These are phyloP conservation scores for Lumnitzera littorea DNA, from an alignment of 345 rosid species.

Conservation along the genomic window DNA sequence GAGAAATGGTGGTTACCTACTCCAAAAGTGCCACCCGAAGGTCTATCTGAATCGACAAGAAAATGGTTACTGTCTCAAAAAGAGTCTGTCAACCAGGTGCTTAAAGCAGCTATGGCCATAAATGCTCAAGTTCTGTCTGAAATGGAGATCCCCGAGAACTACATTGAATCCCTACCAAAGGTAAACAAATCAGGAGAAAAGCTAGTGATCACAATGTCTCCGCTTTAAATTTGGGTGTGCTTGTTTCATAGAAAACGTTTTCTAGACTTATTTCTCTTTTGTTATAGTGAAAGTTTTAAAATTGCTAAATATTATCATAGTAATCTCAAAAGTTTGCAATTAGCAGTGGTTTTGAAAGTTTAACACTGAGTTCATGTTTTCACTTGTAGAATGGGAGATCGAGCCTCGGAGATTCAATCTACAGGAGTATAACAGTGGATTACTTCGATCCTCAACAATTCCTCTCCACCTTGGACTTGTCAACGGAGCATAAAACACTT, in stretches of 20 bases:
- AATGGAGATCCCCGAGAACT: slow-evolving; percentile 87
- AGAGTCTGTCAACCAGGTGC: slow-evolving; percentile 87
- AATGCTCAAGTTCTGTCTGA: slow-evolving; percentile 77
- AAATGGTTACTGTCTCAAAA: slow-evolving; percentile 73
- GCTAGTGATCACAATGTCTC: too few relatives aligned
- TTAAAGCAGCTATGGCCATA: slow-evolving; percentile 94
- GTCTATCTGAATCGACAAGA: slow-evolving; percentile 55
- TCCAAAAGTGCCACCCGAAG: slow-evolving; percentile 62
- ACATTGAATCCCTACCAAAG: slow-evolving; percentile 87
- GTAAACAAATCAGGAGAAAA: slow-evolving; percentile 16
- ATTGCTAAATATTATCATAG: too few relatives aligned
- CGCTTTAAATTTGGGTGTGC: too few relatives aligned
- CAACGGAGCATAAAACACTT: slow-evolving; percentile 76
- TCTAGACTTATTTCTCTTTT: too few relatives aligned
- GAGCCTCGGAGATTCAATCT: slow-evolving; percentile 70
- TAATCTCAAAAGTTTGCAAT: too few relatives aligned
- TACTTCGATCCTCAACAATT: slow-evolving; percentile 69
- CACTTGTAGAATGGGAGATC: slow-evolving; percentile 66
- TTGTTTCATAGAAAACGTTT: too few relatives aligned
- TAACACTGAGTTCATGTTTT: neutral
- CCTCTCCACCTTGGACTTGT: slow-evolving; percentile 51
- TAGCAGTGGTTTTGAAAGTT: neutral
- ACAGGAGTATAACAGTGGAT: slow-evolving; percentile 65
- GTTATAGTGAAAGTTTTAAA: too few relatives aligned
- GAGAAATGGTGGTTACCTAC: slow-evolving; percentile 82